These are phyloP conservation scores for Adansonia digitata DNA, from an alignment of 345 rosid species.

Conservation along the genomic window DNA sequence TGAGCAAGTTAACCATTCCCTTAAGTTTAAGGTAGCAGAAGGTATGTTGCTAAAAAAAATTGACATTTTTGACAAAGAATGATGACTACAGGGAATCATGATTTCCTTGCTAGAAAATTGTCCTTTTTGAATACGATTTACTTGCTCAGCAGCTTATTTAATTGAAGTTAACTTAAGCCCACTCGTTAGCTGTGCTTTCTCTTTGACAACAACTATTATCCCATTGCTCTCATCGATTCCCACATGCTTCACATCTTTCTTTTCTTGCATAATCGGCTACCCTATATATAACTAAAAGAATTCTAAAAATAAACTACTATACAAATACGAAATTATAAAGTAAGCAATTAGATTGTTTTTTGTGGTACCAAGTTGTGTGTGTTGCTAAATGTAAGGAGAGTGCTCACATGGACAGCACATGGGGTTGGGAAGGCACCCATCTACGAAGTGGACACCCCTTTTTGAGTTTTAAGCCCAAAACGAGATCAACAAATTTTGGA, in stretches of 20 bases:
- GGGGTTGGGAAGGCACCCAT: conserved; percentile 22
- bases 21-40: background rate
- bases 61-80: background rate
- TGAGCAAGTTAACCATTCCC: background rate
- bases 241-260: background rate
- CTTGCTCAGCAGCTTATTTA: background rate
- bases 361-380: conserved; percentile 1
- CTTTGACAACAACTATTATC: background rate
- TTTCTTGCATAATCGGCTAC: background rate
- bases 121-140: background rate
- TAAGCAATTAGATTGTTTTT: background rate
- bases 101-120: background rate
- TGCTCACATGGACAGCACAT: conserved; percentile 39
- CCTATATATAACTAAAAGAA: background rate
- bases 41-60: background rate
- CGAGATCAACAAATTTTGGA: background rate
- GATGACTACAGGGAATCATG: background rate
- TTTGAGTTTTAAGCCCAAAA: conserved; percentile 1
- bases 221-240: background rate
- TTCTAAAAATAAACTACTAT: background rate
- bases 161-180: background rate
- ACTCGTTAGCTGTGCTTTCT: background rate
- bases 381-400: conserved; percentile 9
- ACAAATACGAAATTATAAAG: background rate
- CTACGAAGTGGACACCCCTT: background rate